Evolutionary conservation across 1,284 basidiomycete genomes (phyloP).

Genomic region (Butyriboletus appendiculatus): DNA sequence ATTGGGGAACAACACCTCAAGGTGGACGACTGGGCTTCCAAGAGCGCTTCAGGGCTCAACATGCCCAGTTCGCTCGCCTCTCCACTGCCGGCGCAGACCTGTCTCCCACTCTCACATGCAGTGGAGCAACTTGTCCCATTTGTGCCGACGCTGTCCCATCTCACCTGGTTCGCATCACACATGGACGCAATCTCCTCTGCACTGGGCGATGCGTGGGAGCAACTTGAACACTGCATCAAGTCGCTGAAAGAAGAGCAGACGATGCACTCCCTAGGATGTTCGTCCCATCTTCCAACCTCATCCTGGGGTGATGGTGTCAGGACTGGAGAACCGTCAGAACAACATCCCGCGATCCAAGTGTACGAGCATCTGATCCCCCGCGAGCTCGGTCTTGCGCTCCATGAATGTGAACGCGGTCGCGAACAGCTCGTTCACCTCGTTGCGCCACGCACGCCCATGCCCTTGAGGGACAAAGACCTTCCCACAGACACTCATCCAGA

Average conservation of each 20-base stretch:
- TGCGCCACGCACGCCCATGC: constrained; percentile 38
- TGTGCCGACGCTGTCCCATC: constrained; percentile 66
- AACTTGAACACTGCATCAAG: constrained; percentile 60
- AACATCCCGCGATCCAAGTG: constrained; percentile 54
- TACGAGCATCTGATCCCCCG: constrained; percentile 74
- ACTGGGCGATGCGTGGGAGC: constrained; percentile 63
- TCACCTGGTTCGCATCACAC: constrained; percentile 68
- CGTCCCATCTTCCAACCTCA: constrained; percentile 21
- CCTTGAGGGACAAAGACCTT: constrained; percentile 26
- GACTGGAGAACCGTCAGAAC: no score
- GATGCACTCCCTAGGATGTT: constrained; percentile 23
- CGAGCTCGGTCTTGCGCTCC: constrained; percentile 69
- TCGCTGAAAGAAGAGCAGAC: constrained; percentile 45
- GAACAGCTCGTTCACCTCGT: constrained; percentile 62
- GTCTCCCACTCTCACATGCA: constrained; percentile 31
- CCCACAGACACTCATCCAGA: constrained; percentile 42
- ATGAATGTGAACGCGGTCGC: no score
- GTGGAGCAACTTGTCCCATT: constrained; percentile 45
- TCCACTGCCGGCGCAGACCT: constrained; percentile 6
- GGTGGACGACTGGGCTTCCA: constrained; percentile 8
- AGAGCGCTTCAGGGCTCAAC: constrained; percentile 8
- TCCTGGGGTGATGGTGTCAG: no score
- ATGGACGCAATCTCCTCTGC: constrained; percentile 66
- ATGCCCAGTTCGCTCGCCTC: constrained; percentile 17
- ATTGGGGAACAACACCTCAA: constrained; percentile 38